Conservation (phyloP, 192 early-diverging fungal genomes). For the Funneliformis mosseae region DNA sequence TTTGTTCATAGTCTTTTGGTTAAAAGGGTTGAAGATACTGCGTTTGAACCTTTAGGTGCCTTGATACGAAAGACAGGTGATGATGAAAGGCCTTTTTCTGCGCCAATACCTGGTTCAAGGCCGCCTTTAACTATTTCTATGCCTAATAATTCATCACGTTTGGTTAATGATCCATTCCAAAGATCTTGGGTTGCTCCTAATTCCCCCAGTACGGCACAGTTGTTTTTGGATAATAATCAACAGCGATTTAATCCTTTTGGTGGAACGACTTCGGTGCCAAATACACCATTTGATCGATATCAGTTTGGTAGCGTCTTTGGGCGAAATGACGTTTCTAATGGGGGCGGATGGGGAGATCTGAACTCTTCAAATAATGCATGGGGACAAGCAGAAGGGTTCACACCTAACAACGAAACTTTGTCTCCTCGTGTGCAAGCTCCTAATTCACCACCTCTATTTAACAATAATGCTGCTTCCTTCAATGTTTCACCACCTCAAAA, state of each 20-base stretch:
- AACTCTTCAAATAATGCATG: conserved; percentile 1
- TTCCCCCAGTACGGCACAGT: conserved; percentile 32
- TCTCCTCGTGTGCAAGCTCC: conserved; percentile 27
- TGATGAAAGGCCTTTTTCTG: conserved; percentile 72
- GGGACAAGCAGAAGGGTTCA: conserved; percentile 12
- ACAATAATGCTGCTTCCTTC: conserved; percentile 8
- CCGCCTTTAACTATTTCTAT: conserved; percentile 29
- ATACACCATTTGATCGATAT: conserved; percentile 35
- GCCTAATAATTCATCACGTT: conserved; percentile 27
- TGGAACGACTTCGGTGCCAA: conserved; percentile 31
- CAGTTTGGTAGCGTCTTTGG: conserved; percentile 34
- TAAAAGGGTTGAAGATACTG: conserved; percentile 72
- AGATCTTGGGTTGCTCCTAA: conserved; percentile 23
- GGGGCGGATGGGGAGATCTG: conserved; percentile 29
- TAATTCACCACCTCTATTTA: conserved; percentile 28
- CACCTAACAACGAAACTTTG: conserved; percentile 5
- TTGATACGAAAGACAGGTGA: conserved; percentile 68
- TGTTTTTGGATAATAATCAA: conserved; percentile 33
- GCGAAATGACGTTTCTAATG: conserved; percentile 15
- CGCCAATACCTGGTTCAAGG: conserved; percentile 36
- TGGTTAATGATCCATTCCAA: conserved; percentile 26
- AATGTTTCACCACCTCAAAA: conserved; percentile 16
- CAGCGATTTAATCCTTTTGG: conserved; percentile 37
- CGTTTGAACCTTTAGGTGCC: conserved; percentile 77
- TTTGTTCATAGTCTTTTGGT: conserved; percentile 82